phyloP scores from a whole-genome alignment of 1,284 basidiomycete genomes.

The Ceratobasidium sp. region DNA sequence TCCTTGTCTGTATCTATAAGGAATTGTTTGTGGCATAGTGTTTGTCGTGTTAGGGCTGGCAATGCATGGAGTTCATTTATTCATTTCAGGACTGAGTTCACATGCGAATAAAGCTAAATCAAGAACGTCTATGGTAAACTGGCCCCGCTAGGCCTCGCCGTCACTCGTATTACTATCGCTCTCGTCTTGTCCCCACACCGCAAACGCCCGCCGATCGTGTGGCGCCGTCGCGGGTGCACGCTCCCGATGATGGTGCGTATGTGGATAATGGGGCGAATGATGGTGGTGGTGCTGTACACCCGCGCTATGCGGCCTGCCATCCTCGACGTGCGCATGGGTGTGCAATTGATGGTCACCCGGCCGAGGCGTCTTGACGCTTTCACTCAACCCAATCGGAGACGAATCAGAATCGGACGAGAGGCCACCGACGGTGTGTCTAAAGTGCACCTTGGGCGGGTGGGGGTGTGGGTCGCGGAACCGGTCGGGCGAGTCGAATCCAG shows the following conservation, averaged over 20 bases:
- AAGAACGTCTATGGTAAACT: not conserved
- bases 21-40: slow-evolving; percentile 14
- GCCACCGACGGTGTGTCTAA: slow-evolving; percentile 52
- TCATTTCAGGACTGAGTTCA: not conserved
- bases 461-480: slow-evolving; percentile 72
- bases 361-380: slow-evolving; percentile 25
- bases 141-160: not conserved
- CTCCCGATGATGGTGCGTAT: slow-evolving; percentile 39
- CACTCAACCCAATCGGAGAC: not conserved
- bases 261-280: slow-evolving; percentile 49
- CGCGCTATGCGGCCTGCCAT: slow-evolving; percentile 22
- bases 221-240: slow-evolving; percentile 33
- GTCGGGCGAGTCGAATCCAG: slow-evolving; percentile 76
- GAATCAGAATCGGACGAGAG: not conserved
- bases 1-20: slow-evolving; percentile 17
- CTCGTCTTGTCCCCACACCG: slow-evolving; percentile 85
- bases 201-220: slow-evolving; percentile 65
- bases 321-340: slow-evolving; percentile 43
- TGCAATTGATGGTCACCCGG: slow-evolving; percentile 7
- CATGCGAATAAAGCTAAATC: not conserved
- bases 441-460: slow-evolving; percentile 61
- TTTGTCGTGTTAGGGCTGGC: slow-evolving; percentile 32
- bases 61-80: slow-evolving; percentile 21
- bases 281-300: slow-evolving; percentile 57
- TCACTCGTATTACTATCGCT: slow-evolving; percentile 72